phyloP scores from a whole-genome alignment of 345 rosid genomes.

The Salix brachista region DNA sequence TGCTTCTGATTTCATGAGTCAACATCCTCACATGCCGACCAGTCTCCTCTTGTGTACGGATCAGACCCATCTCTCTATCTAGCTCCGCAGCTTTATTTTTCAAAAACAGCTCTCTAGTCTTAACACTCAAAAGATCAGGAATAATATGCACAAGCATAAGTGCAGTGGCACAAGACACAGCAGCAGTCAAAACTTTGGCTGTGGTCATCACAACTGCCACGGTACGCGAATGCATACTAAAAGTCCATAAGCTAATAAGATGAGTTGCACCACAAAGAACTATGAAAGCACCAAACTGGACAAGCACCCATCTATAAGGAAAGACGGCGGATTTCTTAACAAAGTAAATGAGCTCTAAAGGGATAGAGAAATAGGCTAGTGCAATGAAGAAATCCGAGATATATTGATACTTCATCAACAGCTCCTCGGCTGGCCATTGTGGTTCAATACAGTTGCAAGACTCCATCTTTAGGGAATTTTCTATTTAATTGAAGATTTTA shows the following conservation, averaged over 20 bases:
- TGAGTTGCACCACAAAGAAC: conserved; percentile 99
- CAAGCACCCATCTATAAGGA: conserved; percentile 98
- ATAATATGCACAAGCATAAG: conserved; percentile 97
- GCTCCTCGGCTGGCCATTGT: conserved; percentile 88
- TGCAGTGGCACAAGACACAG: conserved; percentile 88
- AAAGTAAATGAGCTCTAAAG: conserved; percentile 88
- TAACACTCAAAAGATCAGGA: conserved; percentile 86
- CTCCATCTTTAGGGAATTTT: conserved; percentile 44
- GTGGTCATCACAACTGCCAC: conserved; percentile 82
- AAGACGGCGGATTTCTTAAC: conserved; percentile 93
- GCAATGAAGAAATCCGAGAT: conserved; percentile 98
- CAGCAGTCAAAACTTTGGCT: conserved; percentile 78
- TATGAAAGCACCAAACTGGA: conserved; percentile 97
- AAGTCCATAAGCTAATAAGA: conserved; percentile 94
- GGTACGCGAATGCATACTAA: conserved; percentile 57
- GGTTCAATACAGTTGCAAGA: conserved; percentile 91
- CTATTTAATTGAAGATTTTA: not conserved
- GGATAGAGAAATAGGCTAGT: conserved; percentile 93
- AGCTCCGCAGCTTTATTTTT: conserved; percentile 97
- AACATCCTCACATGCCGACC: conserved; percentile 97
- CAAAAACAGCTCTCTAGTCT: conserved; percentile 82
- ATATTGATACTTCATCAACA: conserved; percentile 94
- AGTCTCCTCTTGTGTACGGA: conserved; percentile 94
- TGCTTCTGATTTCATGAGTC: conserved; percentile 92
- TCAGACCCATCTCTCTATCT: conserved; percentile 96